Conservation (phyloP, 2,329 filamentous ascomycete genomes). For the Ascochyta rabiei region DNA sequence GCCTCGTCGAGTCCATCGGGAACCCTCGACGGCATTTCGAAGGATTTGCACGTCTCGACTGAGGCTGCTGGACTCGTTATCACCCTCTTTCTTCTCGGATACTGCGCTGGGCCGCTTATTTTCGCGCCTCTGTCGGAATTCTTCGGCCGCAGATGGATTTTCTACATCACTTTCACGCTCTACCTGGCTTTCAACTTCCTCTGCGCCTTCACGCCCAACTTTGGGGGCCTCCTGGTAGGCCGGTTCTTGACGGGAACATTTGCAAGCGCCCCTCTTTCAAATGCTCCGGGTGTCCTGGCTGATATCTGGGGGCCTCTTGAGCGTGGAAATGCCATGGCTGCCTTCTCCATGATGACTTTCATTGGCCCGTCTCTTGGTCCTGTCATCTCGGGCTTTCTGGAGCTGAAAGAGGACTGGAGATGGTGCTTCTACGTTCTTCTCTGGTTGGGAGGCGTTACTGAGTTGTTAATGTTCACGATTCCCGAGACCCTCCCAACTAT, state of each 20-base stretch:
- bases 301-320: slow-evolving; percentile 61
- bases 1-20: slow-evolving; percentile 13
- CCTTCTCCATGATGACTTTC: slow-evolving; percentile 61
- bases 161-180: slow-evolving; percentile 50
- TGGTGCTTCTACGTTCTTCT: slow-evolving; percentile 14
- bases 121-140: slow-evolving; percentile 72
- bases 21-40: not conserved
- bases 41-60: slow-evolving; percentile 8
- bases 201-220: slow-evolving; percentile 62
- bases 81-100: slow-evolving; percentile 68
- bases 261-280: slow-evolving; percentile 55
- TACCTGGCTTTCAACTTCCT: slow-evolving; percentile 59
- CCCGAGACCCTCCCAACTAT: slow-evolving; percentile 6
- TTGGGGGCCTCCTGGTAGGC: slow-evolving; percentile 59
- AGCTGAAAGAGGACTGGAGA: slow-evolving; percentile 57
- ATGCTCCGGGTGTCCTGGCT: slow-evolving; percentile 58
- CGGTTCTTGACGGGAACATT: slow-evolving; percentile 63
- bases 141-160: slow-evolving; percentile 62
- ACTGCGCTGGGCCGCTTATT: slow-evolving; percentile 65
- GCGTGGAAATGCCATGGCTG: slow-evolving; percentile 61
- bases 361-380: slow-evolving; percentile 61
- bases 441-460: slow-evolving; percentile 7
- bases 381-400: slow-evolving; percentile 62
- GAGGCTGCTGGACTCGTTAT: slow-evolving; percentile 60
- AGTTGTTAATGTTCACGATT: slow-evolving; percentile 9